phyloP scores from a whole-genome alignment of 139 green algal genomes.

The Gonium pectorale region DNA sequence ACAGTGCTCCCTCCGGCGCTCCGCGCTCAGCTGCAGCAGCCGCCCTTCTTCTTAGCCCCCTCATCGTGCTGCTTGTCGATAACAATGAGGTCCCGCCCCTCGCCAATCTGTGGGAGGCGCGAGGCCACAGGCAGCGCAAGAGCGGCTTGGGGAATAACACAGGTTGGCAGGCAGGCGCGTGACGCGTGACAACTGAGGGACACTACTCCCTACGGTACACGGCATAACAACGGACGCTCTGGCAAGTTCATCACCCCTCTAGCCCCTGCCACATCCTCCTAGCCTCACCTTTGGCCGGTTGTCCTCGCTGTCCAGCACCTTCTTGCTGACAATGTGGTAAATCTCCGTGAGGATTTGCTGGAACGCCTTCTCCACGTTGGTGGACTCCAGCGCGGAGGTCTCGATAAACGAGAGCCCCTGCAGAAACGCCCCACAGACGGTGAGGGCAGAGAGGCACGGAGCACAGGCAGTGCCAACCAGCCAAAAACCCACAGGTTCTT shows the following conservation, averaged over 20 bases:
- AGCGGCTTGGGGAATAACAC: too few relatives aligned
- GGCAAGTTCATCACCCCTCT: too few relatives aligned
- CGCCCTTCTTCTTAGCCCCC: slow-evolving; percentile 61
- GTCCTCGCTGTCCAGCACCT: slow-evolving; percentile 76
- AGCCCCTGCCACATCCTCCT: too few relatives aligned
- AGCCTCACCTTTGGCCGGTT: slow-evolving; percentile 54
- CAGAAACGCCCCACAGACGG: too few relatives aligned
- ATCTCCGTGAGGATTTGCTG: slow-evolving; percentile 98
- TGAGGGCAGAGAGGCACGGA: too few relatives aligned
- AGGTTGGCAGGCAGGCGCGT: too few relatives aligned
- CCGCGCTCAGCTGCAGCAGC: slow-evolving; percentile 58
- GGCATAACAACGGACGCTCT: too few relatives aligned
- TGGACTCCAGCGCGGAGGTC: slow-evolving; percentile 97
- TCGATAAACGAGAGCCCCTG: slow-evolving; percentile 98
- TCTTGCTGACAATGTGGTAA: slow-evolving; percentile 98
- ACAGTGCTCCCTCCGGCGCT: too few relatives aligned
- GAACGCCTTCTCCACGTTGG: slow-evolving; percentile 98
- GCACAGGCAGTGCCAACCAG: too few relatives aligned
- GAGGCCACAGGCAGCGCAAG: too few relatives aligned
- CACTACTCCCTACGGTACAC: too few relatives aligned
- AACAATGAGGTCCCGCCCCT: slow-evolving; percentile 67
- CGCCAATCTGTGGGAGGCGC: slow-evolving; percentile 74
- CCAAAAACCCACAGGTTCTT: slow-evolving; percentile 87
- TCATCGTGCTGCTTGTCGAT: slow-evolving; percentile 64
- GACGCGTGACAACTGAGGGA: too few relatives aligned